These are phyloP conservation scores for Neckera pumila DNA, from an alignment of 225 moss, liverwort and hornwort genomes.

Conservation along the genomic window DNA sequence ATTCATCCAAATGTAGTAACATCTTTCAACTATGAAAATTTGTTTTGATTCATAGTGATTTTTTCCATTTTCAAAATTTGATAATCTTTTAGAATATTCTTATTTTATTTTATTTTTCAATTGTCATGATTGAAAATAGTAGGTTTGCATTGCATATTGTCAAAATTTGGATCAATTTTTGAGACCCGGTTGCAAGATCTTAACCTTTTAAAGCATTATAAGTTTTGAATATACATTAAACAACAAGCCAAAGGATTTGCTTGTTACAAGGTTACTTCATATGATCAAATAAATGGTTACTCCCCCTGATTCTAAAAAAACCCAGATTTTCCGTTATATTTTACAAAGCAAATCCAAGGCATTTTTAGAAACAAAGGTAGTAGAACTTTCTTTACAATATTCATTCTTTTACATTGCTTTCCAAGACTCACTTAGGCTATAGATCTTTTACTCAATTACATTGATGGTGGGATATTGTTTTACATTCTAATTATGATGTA, in stretches of 20 bases:
- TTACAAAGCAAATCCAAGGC: too few species aligned
- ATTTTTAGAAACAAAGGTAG: too few species aligned
- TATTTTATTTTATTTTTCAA: neutral
- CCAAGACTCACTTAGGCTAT: neutral
- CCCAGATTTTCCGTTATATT: too few species aligned
- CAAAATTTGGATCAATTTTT: neutral
- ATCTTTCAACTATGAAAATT: neutral
- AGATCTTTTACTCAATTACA: neutral
- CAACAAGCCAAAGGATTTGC: accelerated
- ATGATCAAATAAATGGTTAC: neutral
- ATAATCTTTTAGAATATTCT: neutral
- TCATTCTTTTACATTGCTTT: accelerated
- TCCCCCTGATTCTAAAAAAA: too few species aligned
- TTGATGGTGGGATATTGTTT: too few species aligned
- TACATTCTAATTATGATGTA: neutral
- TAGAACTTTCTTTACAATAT: neutral
- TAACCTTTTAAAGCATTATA: too few species aligned
- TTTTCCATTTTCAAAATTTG: neutral
- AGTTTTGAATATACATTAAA: neutral
- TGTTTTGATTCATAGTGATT: neutral
- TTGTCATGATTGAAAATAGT: neutral
- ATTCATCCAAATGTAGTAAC: too few species aligned
- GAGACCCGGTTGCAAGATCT: accelerated
- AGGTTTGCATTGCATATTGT: neutral
- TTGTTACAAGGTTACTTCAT: accelerated